Evolutionary conservation across 305 asterid genomes (phyloP).

Genomic region (Fraxinus albicans): DNA sequence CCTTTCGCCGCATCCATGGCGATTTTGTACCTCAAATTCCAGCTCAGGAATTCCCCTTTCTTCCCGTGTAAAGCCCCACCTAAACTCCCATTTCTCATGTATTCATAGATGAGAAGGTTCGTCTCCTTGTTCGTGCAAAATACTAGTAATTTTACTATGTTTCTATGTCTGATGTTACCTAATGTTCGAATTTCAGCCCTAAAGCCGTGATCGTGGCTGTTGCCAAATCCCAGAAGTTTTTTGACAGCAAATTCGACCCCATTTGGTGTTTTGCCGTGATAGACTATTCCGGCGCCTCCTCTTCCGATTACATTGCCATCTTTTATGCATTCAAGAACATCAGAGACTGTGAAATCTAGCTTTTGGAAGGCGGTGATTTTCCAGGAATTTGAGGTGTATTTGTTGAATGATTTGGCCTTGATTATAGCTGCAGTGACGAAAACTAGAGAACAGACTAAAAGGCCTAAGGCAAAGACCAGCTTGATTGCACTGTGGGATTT

Average conservation of each 20-base stretch:
- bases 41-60: background rate
- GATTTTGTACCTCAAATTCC: background rate
- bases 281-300: slow-evolving; percentile 95
- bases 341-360: slow-evolving; percentile 65
- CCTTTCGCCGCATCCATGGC: background rate
- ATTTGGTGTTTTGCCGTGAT: slow-evolving; percentile 68
- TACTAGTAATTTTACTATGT: slow-evolving; percentile 76
- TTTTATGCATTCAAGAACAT: slow-evolving; percentile 82
- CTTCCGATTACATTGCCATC: slow-evolving; percentile 90
- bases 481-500: slow-evolving; percentile 59
- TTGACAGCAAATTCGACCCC: slow-evolving; percentile 93
- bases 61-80: slow-evolving; percentile 71
- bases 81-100: slow-evolving; percentile 93
- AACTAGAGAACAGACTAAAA: slow-evolving; percentile 59
- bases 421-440: slow-evolving; percentile 72
- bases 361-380: slow-evolving; percentile 83
- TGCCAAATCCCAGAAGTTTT: slow-evolving; percentile 58
- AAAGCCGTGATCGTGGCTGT: slow-evolving; percentile 85
- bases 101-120: slow-evolving; percentile 81
- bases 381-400: slow-evolving; percentile 51
- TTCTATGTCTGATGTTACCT: slow-evolving; percentile 83
- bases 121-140: slow-evolving; percentile 83
- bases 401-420: slow-evolving; percentile 82
- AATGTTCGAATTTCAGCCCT: slow-evolving; percentile 78
- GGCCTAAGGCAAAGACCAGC: slow-evolving; percentile 71